phyloP scores from a whole-genome alignment of 2,329 filamentous ascomycete species.

The Beauveria asiatica region DNA sequence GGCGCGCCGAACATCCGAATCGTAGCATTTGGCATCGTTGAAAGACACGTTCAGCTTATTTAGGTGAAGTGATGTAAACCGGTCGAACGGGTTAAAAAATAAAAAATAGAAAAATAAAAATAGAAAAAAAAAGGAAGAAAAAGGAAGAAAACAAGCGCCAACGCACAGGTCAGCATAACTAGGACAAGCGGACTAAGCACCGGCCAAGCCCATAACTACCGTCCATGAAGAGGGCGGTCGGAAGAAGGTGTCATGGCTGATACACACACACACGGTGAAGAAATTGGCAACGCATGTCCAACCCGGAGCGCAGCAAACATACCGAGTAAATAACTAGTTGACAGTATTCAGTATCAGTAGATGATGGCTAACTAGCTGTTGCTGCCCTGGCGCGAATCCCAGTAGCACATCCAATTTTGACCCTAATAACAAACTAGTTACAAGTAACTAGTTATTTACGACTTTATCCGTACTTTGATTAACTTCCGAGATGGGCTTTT shows the following conservation, averaged over 20 bases:
- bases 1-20: not conserved
- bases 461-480: not conserved
- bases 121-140: not conserved
- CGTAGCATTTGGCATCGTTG: not conserved
- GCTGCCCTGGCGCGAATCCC: not conserved
- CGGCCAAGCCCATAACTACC: not conserved
- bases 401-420: not conserved
- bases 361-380: too few relatives aligned
- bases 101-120: too few relatives aligned
- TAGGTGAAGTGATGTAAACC: not conserved
- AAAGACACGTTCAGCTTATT: not conserved
- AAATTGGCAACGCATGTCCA: not conserved
- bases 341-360: too few relatives aligned
- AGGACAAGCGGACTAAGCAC: not conserved
- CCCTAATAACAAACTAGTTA: not conserved
- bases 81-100: not conserved
- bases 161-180: slow-evolving; percentile 1
- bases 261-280: not conserved
- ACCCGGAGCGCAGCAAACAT: not conserved
- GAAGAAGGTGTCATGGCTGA: not conserved
- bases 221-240: not conserved
- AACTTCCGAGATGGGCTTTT: slow-evolving; percentile 9
- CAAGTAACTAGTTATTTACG: too few relatives aligned
- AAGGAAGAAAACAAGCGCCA: too few relatives aligned
- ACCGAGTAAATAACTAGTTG: too few relatives aligned